phyloP scores from a whole-genome alignment of 2,329 filamentous ascomycete genomes.

The Shiraia bambusicola region DNA sequence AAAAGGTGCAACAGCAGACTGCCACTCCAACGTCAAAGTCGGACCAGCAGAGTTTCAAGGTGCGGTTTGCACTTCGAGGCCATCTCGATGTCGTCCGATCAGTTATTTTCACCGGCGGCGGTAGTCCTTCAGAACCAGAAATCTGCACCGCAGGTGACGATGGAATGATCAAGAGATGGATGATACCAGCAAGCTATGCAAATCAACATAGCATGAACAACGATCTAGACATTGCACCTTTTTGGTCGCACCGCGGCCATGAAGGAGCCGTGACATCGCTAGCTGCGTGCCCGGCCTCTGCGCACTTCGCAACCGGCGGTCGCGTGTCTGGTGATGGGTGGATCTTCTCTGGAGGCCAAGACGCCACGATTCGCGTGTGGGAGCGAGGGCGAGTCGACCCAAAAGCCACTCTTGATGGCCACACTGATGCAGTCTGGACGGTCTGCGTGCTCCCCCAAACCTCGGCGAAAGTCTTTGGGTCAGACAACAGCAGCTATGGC shows the following conservation, averaged over 20 bases:
- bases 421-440: constrained; percentile 94
- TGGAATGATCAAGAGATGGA: constrained; percentile 94
- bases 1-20: constrained; percentile 59
- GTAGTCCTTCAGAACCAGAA: constrained; percentile 92
- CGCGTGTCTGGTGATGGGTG: constrained; percentile 89
- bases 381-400: constrained; percentile 91
- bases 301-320: constrained; percentile 86
- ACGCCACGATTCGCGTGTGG: constrained; percentile 92
- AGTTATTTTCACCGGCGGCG: constrained; percentile 94
- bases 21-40: constrained; percentile 50
- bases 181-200: constrained; percentile 80
- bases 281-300: constrained; percentile 81
- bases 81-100: constrained; percentile 92
- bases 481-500: constrained; percentile 69
- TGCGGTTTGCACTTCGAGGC: constrained; percentile 86
- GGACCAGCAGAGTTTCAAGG: constrained; percentile 81
- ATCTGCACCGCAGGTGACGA: constrained; percentile 96
- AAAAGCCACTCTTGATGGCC: constrained; percentile 89
- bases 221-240: constrained; percentile 87
- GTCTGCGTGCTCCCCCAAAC: constrained; percentile 88
- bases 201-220: constrained; percentile 62
- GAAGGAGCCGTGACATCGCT: constrained; percentile 85
- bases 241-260: constrained; percentile 94
- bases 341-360: constrained; percentile 97
- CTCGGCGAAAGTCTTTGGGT: constrained; percentile 75